Percentiles rank a stretch among this genome's conserved stretches.
These are phyloP conservation scores for Fusarium austroafricanum DNA, from an alignment of 2,329 filamentous ascomycete species.

Conservation along the genomic window DNA sequence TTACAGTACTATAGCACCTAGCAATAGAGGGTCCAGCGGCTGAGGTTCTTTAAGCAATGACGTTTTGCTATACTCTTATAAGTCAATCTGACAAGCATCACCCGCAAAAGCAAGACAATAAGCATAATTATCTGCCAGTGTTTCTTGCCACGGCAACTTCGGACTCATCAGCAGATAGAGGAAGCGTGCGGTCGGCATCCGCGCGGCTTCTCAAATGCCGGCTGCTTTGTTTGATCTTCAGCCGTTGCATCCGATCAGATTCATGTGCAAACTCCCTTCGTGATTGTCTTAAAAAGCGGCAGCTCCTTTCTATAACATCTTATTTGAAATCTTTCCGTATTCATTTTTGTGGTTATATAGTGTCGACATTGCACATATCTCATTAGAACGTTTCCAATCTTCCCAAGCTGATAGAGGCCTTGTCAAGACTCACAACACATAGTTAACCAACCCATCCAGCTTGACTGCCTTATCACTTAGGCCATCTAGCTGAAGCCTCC, in stretches of 20 bases:
- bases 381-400: neutral
- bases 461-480: neutral
- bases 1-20: neutral
- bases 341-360: neutral
- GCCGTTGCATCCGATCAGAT: constrained; percentile 37
- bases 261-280: constrained; percentile 13
- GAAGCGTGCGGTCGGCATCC: constrained; percentile 13
- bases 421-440: neutral
- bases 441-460: neutral
- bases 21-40: neutral
- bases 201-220: constrained; percentile 17
- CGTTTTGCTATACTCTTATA: constrained; percentile 13
- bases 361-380: neutral
- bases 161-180: constrained; percentile 16
- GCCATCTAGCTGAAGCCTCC: neutral
- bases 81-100: constrained; percentile 5
- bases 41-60: constrained; percentile 20
- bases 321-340: neutral
- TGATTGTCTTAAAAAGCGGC: constrained; percentile 27
- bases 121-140: constrained; percentile 14
- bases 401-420: neutral
- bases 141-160: constrained; percentile 36
- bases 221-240: constrained; percentile 24
- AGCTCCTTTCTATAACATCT: neutral
- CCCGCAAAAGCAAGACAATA: constrained; percentile 2